A percentile compares a stretch with the other conserved stretches of the same genome.
Evolutionary conservation across 2,329 filamentous ascomycete species (phyloP).

Genomic region (Golovinomyces cichoracearum): DNA sequence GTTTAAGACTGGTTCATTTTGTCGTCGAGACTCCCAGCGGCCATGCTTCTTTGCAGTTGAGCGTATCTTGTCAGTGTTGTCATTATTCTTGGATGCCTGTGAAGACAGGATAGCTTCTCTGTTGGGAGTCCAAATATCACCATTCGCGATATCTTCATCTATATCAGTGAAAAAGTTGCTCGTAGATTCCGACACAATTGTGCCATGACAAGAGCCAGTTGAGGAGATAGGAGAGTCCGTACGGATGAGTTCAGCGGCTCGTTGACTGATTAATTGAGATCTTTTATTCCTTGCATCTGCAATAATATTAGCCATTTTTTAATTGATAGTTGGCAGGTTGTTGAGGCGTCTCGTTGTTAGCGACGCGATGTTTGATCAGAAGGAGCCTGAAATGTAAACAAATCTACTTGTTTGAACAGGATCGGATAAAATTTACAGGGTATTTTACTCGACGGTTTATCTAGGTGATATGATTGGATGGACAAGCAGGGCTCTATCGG

Average conservation of each 20-base stretch:
- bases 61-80: not conserved
- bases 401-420: too few relatives aligned
- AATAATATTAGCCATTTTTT: not conserved
- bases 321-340: not conserved
- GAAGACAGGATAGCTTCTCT: not conserved
- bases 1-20: constrained; percentile 18
- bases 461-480: too few relatives aligned
- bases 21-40: constrained; percentile 12
- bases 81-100: not conserved
- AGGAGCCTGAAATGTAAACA: too few relatives aligned
- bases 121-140: constrained; percentile 1
- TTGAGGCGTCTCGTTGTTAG: too few relatives aligned
- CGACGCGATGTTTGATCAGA: too few relatives aligned
- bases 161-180: not conserved
- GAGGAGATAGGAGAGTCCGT: constrained; percentile 1
- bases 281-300: not conserved
- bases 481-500: too few relatives aligned
- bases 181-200: not conserved
- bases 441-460: too few relatives aligned
- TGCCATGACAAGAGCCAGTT: constrained; percentile 2
- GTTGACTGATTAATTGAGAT: not conserved
- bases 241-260: not conserved
- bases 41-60: constrained; percentile 12
- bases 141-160: not conserved
- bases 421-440: too few relatives aligned